Evolutionary conservation across 2,329 filamentous ascomycete genomes (phyloP).

Genomic region (Allantophomopsis lycopodina): DNA sequence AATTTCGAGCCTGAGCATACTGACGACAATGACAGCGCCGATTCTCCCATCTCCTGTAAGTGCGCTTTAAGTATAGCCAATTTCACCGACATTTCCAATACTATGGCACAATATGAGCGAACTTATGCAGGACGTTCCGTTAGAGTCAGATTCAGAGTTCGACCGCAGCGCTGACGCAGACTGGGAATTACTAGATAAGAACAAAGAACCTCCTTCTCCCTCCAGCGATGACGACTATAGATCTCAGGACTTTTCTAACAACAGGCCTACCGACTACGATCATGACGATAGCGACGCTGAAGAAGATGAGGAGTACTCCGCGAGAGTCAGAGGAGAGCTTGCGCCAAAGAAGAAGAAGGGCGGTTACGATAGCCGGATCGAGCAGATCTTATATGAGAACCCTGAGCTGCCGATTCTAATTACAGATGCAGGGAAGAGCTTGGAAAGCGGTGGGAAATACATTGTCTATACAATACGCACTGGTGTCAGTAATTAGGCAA

Average conservation of each 20-base stretch:
- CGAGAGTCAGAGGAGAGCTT: conserved; percentile 24
- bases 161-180: conserved; percentile 24
- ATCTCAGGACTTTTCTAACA: conserved; percentile 4
- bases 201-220: conserved; percentile 47
- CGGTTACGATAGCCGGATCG: conserved; percentile 87
- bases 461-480: conserved; percentile 97
- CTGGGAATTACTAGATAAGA: conserved; percentile 27
- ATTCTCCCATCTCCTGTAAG: too few species aligned
- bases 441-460: conserved; percentile 80
- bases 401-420: conserved; percentile 83
- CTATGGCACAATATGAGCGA: too few species aligned
- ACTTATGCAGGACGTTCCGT: too few species aligned
- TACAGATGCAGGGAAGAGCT: conserved; percentile 88
- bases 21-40: conserved; percentile 35
- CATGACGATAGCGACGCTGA: conserved; percentile 26
- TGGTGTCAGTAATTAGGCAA: conserved; percentile 41
- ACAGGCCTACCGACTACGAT: conserved; percentile 7
- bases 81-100: too few species aligned
- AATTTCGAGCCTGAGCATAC: conserved; percentile 58
- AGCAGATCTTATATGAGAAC: conserved; percentile 95
- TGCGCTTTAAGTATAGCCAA: too few species aligned
- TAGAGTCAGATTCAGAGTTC: conserved; percentile 27
- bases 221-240: conserved; percentile 50
- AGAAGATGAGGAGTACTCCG: conserved; percentile 33
- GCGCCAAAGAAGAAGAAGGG: conserved; percentile 59